phyloP scores from a whole-genome alignment of 768 basidiomycete genomes.

The Epithele typhae region DNA sequence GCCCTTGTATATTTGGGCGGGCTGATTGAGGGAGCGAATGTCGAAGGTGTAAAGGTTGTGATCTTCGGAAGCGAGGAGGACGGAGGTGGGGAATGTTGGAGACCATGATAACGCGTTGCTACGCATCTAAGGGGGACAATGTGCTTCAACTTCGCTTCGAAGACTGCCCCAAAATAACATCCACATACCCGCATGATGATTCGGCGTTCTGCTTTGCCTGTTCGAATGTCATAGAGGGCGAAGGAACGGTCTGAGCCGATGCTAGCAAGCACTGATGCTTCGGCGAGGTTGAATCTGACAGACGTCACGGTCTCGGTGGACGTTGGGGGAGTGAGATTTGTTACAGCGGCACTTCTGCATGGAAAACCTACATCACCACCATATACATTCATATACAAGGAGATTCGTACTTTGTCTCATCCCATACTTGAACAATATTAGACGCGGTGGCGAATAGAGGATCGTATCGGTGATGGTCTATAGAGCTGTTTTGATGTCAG shows the following conservation, averaged over 20 bases:
- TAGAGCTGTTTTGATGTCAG: slow-evolving; percentile 49
- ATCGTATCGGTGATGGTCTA: slow-evolving; percentile 90
- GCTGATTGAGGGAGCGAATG: slow-evolving; percentile 74
- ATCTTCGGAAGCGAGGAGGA: slow-evolving; percentile 96
- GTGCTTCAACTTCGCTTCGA: background rate
- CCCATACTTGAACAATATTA: slow-evolving; percentile 94
- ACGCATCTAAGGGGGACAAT: slow-evolving; percentile 54
- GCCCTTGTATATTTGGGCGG: slow-evolving; percentile 93
- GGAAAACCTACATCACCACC: background rate
- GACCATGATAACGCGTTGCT: slow-evolving; percentile 93
- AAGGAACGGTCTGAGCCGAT: slow-evolving; percentile 95
- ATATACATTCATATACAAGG: background rate
- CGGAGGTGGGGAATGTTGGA: slow-evolving; percentile 87
- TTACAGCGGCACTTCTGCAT: slow-evolving; percentile 73
- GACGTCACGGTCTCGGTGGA: slow-evolving; percentile 85
- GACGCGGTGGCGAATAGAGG: slow-evolving; percentile 94
- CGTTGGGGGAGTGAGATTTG: slow-evolving; percentile 82
- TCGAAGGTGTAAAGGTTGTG: slow-evolving; percentile 99
- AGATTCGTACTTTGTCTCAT: slow-evolving; percentile 80
- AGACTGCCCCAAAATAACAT: background rate
- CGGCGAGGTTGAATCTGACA: slow-evolving; percentile 91
- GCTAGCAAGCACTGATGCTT: slow-evolving; percentile 91
- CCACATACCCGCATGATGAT: slow-evolving; percentile 79
- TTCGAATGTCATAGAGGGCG: slow-evolving; percentile 93
- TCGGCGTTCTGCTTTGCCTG: slow-evolving; percentile 91